Evolutionary conservation across 805 yeast species (phyloP).

Genomic region (Pichia deserticola): DNA sequence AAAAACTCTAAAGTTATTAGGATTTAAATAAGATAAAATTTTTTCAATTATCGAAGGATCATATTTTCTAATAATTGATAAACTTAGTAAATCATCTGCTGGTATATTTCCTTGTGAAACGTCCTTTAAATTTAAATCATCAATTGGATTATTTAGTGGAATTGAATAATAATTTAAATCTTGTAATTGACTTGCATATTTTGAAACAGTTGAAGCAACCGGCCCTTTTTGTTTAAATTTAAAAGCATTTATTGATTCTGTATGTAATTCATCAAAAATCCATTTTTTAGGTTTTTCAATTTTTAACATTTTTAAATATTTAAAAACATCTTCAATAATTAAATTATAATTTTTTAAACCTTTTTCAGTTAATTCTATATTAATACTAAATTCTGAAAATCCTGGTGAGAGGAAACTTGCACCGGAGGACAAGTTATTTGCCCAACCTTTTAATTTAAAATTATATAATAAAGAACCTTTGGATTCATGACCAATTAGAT

Average conservation of each 20-base stretch:
- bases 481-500: slow-evolving; percentile 89
- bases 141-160: slow-evolving; percentile 13
- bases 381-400: slow-evolving; percentile 58
- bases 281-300: slow-evolving; percentile 61
- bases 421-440: slow-evolving; percentile 71
- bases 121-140: neutral
- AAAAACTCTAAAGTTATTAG: slow-evolving; percentile 53
- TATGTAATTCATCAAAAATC: slow-evolving; percentile 71
- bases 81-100: slow-evolving; percentile 51
- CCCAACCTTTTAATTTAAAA: slow-evolving; percentile 72
- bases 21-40: slow-evolving; percentile 42
- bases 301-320: slow-evolving; percentile 60
- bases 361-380: slow-evolving; percentile 64
- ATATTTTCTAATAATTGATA: slow-evolving; percentile 47
- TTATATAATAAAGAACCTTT: slow-evolving; percentile 71
- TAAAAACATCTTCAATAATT: slow-evolving; percentile 54
- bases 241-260: slow-evolving; percentile 62
- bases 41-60: slow-evolving; percentile 46
- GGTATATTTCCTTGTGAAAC: slow-evolving; percentile 40
- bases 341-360: slow-evolving; percentile 63
- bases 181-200: slow-evolving; percentile 24
- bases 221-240: slow-evolving; percentile 72
- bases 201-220: slow-evolving; percentile 67
- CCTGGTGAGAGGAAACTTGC: slow-evolving; percentile 58
- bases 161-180: slow-evolving; percentile 19